A percentile compares a stretch with the other conserved stretches of the same genome.
Evolutionary conservation across 176 grass and related monocot species (phyloP).

Genomic region (Neostapfia colusana): DNA sequence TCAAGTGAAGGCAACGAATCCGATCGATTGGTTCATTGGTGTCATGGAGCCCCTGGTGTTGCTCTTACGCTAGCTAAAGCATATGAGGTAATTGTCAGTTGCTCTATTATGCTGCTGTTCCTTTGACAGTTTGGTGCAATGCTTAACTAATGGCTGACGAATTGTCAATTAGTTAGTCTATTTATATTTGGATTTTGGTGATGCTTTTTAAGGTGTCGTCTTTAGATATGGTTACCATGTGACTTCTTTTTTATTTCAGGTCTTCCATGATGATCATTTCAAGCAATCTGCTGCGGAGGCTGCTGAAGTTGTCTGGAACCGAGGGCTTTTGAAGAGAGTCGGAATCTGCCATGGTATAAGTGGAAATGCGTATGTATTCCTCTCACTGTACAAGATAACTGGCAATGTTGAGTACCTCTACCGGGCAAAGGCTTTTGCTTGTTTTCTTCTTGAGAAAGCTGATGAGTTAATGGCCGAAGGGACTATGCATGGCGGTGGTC

Average conservation of each 20-base stretch:
- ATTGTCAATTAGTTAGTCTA: background rate
- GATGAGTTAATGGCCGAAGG: constrained; percentile 63
- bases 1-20: constrained; percentile 60
- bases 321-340: constrained; percentile 81
- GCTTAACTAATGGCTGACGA: constrained; percentile 11
- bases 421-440: constrained; percentile 82
- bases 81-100: constrained; percentile 50
- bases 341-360: constrained; percentile 90
- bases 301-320: constrained; percentile 82
- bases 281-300: constrained; percentile 62
- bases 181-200: background rate
- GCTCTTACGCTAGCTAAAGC: constrained; percentile 74
- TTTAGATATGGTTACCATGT: background rate
- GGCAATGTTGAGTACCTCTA: constrained; percentile 70
- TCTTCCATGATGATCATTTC: constrained; percentile 79
- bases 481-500: constrained; percentile 75
- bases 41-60: constrained; percentile 89
- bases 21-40: constrained; percentile 82
- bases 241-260: constrained; percentile 47
- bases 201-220: background rate
- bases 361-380: constrained; percentile 72
- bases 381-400: constrained; percentile 68
- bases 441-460: constrained; percentile 70
- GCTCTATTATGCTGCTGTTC: background rate
- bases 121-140: background rate